These are phyloP conservation scores for Hanseniaspora lachancei DNA, from an alignment of 805 yeast species.

Conservation along the genomic window DNA sequence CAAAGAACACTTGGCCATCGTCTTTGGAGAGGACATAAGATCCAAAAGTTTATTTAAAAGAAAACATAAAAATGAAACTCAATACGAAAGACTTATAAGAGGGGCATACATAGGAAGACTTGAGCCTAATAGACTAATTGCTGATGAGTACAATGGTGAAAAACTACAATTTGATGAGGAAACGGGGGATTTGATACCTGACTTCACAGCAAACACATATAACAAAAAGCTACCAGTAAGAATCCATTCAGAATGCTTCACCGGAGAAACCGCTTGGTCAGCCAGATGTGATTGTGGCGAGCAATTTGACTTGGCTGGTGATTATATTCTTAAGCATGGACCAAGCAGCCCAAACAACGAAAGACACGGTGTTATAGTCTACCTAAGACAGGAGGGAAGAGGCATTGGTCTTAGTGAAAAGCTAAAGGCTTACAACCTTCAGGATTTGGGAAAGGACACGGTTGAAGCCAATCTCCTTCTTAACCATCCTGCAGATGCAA, in stretches of 20 bases:
- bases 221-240: slow-evolving; percentile 28
- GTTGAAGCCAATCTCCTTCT: slow-evolving; percentile 87
- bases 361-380: slow-evolving; percentile 90
- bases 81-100: slow-evolving; percentile 90
- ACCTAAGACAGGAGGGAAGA: slow-evolving; percentile 93
- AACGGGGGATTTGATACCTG: slow-evolving; percentile 89
- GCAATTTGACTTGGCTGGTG: slow-evolving; percentile 95
- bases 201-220: slow-evolving; percentile 6
- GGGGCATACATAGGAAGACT: slow-evolving; percentile 92
- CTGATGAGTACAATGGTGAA: slow-evolving; percentile 39
- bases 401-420: slow-evolving; percentile 98
- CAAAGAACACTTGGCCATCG: slow-evolving; percentile 94
- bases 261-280: slow-evolving; percentile 98
- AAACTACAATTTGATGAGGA: slow-evolving; percentile 37
- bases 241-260: slow-evolving; percentile 93
- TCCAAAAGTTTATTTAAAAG: slow-evolving; percentile 55
- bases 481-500: slow-evolving; percentile 96
- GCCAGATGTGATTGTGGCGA: slow-evolving; percentile 99
- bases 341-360: slow-evolving; percentile 36
- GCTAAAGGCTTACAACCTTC: slow-evolving; percentile 88
- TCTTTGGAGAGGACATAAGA: slow-evolving; percentile 83
- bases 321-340: slow-evolving; percentile 41
- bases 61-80: slow-evolving; percentile 54
- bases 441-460: slow-evolving; percentile 96
- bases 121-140: slow-evolving; percentile 68